A percentile compares a stretch with the other conserved stretches of the same genome.
Conservation (phyloP, 225 moss, liverwort and hornwort species). For the Bryoerythrophyllum caledonicum region DNA sequence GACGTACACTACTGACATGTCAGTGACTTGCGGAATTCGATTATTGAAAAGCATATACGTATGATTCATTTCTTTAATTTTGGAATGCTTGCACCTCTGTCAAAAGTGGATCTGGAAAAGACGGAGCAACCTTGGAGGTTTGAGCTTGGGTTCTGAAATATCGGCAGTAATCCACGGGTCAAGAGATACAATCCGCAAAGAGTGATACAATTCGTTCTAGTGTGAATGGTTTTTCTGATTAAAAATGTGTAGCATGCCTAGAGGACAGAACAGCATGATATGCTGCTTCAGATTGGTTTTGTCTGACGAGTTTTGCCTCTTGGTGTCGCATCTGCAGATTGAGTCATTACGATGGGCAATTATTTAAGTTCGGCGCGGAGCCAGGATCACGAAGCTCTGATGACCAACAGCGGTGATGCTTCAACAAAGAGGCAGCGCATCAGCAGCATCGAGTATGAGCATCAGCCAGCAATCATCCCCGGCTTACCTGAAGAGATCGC, state of each 20-base stretch:
- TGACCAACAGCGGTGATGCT: slow-evolving; percentile 36
- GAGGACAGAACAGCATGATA: background rate
- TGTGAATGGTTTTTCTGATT: background rate
- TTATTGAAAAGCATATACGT: background rate
- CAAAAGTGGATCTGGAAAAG: background rate
- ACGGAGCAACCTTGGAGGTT: background rate
- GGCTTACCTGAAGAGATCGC: slow-evolving; percentile 94
- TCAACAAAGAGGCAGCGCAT: slow-evolving; percentile 85
- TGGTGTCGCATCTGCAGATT: background rate
- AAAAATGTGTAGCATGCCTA: background rate
- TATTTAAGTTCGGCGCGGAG: slow-evolving; percentile 75
- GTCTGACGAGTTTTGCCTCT: background rate
- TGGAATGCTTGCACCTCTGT: background rate
- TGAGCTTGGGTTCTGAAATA: background rate
- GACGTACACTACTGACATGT: background rate
- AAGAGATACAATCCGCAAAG: background rate
- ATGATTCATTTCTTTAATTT: background rate
- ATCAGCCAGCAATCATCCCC: slow-evolving; percentile 63
- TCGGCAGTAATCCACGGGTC: background rate
- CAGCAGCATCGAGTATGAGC: slow-evolving; percentile 57
- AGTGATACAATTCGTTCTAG: background rate
- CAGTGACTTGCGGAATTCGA: background rate
- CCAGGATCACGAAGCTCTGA: slow-evolving; percentile 42
- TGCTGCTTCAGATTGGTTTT: background rate
- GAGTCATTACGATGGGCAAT: slow-evolving; percentile 60